Conservation (phyloP, 768 basidiomycete genomes). For the Lactarius evosmus region DNA sequence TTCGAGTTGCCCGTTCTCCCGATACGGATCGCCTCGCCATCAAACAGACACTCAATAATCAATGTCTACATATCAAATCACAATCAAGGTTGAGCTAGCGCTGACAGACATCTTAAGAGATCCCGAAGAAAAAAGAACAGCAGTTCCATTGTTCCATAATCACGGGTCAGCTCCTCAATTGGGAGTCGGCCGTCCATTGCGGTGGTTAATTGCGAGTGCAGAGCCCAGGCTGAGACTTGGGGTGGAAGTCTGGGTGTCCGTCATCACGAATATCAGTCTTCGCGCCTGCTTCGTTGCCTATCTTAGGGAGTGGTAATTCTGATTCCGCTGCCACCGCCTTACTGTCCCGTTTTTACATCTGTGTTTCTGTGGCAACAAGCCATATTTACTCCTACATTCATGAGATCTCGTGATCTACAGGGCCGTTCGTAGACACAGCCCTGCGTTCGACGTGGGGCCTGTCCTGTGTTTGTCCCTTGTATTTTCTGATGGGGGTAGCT, state of each 20-base stretch:
- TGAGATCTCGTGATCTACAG: constrained; percentile 3
- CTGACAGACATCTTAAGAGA: not conserved
- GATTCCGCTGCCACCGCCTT: not conserved
- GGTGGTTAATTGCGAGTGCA: not conserved
- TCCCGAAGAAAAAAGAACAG: not conserved
- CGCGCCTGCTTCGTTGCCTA: not conserved
- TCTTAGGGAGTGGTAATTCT: not conserved
- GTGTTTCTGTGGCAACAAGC: constrained; percentile 10
- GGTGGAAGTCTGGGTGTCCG: not conserved
- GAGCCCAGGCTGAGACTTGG: not conserved
- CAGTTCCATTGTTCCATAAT: not conserved
- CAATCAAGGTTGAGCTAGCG: not conserved
- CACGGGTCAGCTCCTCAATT: not conserved
- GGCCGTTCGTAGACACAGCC: not conserved
- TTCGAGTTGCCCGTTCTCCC: not conserved
- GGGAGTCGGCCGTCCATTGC: not conserved
- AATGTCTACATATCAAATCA: not conserved
- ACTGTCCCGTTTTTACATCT: not conserved
- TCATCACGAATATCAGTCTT: not conserved
- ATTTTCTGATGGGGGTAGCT: constrained; percentile 9
- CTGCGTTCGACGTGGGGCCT: not conserved
- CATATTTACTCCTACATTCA: constrained; percentile 1
- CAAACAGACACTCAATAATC: not conserved
- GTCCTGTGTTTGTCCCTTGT: not conserved
- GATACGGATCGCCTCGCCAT: not conserved